Evolutionary conservation across 139 green algal genomes (phyloP).

Genomic region (Chlamydomonas asymmetrica): DNA sequence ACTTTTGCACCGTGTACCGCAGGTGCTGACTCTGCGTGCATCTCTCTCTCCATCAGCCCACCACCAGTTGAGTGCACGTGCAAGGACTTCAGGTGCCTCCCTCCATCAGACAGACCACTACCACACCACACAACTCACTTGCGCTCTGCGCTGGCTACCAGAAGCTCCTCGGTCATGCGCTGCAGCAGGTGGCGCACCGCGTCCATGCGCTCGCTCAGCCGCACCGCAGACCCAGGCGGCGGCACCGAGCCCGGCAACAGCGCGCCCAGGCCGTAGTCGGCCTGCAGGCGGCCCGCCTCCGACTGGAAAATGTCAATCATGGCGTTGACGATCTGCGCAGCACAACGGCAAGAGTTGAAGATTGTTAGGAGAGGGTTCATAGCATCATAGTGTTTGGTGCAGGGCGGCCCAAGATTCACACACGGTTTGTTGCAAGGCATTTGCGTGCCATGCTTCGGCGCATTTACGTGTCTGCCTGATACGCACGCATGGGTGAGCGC

Average conservation of each 20-base stretch:
- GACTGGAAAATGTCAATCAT: slow-evolving; percentile 13
- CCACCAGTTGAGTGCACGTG: slow-evolving; percentile 4
- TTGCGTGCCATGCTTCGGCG: too few relatives aligned
- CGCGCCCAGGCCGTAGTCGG: slow-evolving; percentile 6
- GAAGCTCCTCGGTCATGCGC: slow-evolving; percentile 25
- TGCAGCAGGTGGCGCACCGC: slow-evolving; percentile 21
- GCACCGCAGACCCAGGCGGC: slow-evolving; percentile 13
- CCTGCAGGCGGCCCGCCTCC: slow-evolving; percentile 2
- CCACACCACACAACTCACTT: slow-evolving; percentile 5
- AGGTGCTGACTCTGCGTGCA: not conserved
- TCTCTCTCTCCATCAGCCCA: not conserved
- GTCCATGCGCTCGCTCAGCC: slow-evolving; percentile 20
- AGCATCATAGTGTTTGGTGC: too few relatives aligned
- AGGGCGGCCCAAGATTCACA: too few relatives aligned
- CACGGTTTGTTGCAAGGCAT: too few relatives aligned
- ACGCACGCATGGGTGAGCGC: too few relatives aligned
- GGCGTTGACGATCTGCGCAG: too few relatives aligned
- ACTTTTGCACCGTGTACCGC: not conserved
- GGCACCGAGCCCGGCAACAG: slow-evolving; percentile 3
- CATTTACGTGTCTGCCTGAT: too few relatives aligned
- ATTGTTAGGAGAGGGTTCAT: too few relatives aligned
- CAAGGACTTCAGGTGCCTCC: not conserved
- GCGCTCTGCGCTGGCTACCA: slow-evolving; percentile 18
- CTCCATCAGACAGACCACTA: not conserved
- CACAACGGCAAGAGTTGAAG: too few relatives aligned